Conservation (phyloP, 148 eudicot genomes). For the Cornus florida region DNA sequence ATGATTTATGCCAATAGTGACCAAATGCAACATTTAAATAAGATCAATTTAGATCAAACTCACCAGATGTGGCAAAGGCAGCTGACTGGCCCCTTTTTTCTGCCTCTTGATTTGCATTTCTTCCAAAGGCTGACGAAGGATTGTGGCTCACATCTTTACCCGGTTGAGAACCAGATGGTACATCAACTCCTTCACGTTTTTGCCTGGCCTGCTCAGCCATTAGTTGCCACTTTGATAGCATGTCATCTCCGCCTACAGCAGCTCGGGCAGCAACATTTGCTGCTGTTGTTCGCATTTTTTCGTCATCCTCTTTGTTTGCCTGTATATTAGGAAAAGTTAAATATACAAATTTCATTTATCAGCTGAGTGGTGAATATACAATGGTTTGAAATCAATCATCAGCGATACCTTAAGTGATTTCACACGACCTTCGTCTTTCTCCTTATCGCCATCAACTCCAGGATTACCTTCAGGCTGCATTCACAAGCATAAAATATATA, state of each 20-base stretch:
- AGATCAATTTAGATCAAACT: slow-evolving; percentile 8
- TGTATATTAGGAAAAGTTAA: slow-evolving; percentile 17
- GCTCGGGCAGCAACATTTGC: slow-evolving; percentile 99
- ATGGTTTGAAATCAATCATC: not conserved
- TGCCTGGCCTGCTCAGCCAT: slow-evolving; percentile 87
- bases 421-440: slow-evolving; percentile 72
- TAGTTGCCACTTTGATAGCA: slow-evolving; percentile 95
- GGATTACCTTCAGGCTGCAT: slow-evolving; percentile 55
- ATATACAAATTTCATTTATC: not conserved
- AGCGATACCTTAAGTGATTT: slow-evolving; percentile 65
- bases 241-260: slow-evolving; percentile 95
- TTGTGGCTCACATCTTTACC: slow-evolving; percentile 49
- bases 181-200: slow-evolving; percentile 79
- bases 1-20: not conserved
- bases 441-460: slow-evolving; percentile 71
- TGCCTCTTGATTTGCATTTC: slow-evolving; percentile 49
- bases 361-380: not conserved
- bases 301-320: slow-evolving; percentile 93
- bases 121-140: slow-evolving; percentile 28
- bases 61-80: slow-evolving; percentile 52
- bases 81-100: slow-evolving; percentile 50
- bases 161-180: slow-evolving; percentile 50
- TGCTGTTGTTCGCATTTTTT: slow-evolving; percentile 92
- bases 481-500: slow-evolving; percentile 15
- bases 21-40: no score